Evolutionary conservation across 2,329 filamentous ascomycete species (phyloP).

Genomic region (Myriosclerotinia duriaeana): DNA sequence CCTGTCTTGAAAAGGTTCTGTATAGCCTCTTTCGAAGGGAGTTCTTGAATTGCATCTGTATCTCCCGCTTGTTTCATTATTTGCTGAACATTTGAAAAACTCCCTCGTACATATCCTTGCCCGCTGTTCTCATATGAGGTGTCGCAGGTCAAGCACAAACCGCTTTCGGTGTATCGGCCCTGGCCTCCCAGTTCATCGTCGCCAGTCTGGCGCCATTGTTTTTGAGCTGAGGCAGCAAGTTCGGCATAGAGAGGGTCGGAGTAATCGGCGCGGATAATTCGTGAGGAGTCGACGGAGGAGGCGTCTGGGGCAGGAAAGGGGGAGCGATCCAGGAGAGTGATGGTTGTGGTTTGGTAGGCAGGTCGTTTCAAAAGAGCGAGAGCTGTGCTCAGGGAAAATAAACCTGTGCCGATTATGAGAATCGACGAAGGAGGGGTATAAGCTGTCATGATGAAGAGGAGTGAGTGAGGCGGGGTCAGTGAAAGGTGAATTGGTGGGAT

Average conservation of each 20-base stretch:
- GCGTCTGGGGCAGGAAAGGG: slow-evolving; percentile 59
- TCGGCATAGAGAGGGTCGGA: slow-evolving; percentile 73
- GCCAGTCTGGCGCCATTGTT: slow-evolving; percentile 63
- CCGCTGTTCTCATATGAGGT: slow-evolving; percentile 39
- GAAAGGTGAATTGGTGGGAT: neutral
- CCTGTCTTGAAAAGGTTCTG: slow-evolving; percentile 48
- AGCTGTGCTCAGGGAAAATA: slow-evolving; percentile 64
- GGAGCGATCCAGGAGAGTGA: slow-evolving; percentile 61
- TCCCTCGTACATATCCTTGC: slow-evolving; percentile 56
- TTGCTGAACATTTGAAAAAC: slow-evolving; percentile 58
- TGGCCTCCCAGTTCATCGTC: slow-evolving; percentile 54
- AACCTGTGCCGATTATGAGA: slow-evolving; percentile 64
- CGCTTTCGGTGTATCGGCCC: slow-evolving; percentile 68
- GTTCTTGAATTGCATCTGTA: slow-evolving; percentile 38
- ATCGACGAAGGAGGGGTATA: slow-evolving; percentile 48
- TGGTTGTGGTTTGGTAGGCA: slow-evolving; percentile 49
- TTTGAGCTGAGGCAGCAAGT: slow-evolving; percentile 70
- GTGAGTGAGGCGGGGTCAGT: neutral
- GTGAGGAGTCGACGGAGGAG: slow-evolving; percentile 61
- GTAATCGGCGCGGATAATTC: slow-evolving; percentile 74
- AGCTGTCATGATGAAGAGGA: slow-evolving; percentile 11
- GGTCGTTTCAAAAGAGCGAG: slow-evolving; percentile 66
- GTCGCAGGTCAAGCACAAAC: slow-evolving; percentile 64
- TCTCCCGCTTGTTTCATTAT: slow-evolving; percentile 41
- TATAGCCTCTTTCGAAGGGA: slow-evolving; percentile 50